Conservation (phyloP, 2,329 filamentous ascomycete genomes). For the Davidsoniella eucalypti region DNA sequence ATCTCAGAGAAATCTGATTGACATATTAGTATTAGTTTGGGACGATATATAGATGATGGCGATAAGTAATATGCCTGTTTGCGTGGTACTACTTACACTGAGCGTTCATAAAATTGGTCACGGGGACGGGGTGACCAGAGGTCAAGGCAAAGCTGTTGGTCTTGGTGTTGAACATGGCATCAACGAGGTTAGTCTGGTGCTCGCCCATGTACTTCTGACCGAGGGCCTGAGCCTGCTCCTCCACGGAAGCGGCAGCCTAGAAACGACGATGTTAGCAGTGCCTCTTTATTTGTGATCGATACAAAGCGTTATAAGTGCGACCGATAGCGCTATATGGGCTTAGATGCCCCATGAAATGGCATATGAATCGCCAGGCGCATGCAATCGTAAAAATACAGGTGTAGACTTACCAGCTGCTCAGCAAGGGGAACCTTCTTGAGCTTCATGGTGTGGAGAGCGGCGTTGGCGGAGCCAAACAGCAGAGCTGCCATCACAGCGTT, state of each 20-base stretch:
- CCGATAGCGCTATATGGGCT: not conserved
- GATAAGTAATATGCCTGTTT: too few species aligned
- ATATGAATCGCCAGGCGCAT: not conserved
- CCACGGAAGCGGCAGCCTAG: conserved; percentile 62
- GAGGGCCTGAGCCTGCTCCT: conserved; percentile 64
- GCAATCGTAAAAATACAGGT: not conserved
- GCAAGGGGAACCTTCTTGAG: conserved; percentile 88
- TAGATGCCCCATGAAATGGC: not conserved
- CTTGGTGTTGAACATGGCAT: conserved; percentile 66
- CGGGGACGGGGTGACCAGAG: conserved; percentile 62
- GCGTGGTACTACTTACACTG: conserved; percentile 58
- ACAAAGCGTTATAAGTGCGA: not conserved
- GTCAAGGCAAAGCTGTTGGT: conserved; percentile 40
- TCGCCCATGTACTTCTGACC: conserved; percentile 90
- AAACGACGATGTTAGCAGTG: conserved; percentile 6
- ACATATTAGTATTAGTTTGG: not conserved
- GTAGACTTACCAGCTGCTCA: conserved; percentile 65
- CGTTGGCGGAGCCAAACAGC: conserved; percentile 69
- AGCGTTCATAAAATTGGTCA: conserved; percentile 96
- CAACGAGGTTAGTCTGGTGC: conserved; percentile 51
- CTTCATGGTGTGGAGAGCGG: conserved; percentile 88
- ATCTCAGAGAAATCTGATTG: conserved; percentile 87
- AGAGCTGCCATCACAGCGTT: conserved; percentile 61
- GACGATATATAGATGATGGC: not conserved
- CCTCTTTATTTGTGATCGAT: not conserved